Conservation (phyloP, 768 basidiomycete genomes). For the Sutorius australiensis region DNA sequence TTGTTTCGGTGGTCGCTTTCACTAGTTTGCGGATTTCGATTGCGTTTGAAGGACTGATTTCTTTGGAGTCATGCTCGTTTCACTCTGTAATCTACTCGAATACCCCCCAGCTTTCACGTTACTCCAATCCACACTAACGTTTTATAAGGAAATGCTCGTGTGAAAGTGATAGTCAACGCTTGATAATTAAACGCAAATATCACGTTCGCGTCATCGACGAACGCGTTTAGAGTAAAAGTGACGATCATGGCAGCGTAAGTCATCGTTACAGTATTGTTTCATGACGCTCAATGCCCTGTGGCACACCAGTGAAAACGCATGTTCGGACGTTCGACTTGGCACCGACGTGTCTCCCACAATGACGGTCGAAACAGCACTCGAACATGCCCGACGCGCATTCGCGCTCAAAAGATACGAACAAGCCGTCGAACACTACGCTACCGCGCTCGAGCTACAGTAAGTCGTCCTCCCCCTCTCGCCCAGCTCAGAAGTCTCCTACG, state of each 20-base stretch:
- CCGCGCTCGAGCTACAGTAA: constrained; percentile 78
- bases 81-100: constrained; percentile 25
- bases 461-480: constrained; percentile 32
- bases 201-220: constrained; percentile 14
- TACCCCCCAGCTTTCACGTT: constrained; percentile 18
- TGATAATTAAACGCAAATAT: constrained; percentile 14
- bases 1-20: constrained; percentile 1
- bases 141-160: not conserved
- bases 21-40: constrained; percentile 9
- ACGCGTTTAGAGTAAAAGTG: constrained; percentile 1
- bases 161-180: not conserved
- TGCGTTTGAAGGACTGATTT: constrained; percentile 6
- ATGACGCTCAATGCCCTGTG: too few relatives aligned
- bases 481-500: constrained; percentile 5
- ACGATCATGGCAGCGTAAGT: constrained; percentile 25
- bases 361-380: constrained; percentile 56
- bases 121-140: not conserved
- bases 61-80: constrained; percentile 4
- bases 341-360: constrained; percentile 28
- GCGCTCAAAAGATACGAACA: constrained; percentile 84
- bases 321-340: not conserved
- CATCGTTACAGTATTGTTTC: not conserved
- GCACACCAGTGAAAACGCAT: constrained; percentile 12
- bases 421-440: constrained; percentile 79
- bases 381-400: constrained; percentile 84